These are phyloP conservation scores for Curvularia spicifera DNA, from an alignment of 2,329 filamentous ascomycete genomes.

Conservation along the genomic window DNA sequence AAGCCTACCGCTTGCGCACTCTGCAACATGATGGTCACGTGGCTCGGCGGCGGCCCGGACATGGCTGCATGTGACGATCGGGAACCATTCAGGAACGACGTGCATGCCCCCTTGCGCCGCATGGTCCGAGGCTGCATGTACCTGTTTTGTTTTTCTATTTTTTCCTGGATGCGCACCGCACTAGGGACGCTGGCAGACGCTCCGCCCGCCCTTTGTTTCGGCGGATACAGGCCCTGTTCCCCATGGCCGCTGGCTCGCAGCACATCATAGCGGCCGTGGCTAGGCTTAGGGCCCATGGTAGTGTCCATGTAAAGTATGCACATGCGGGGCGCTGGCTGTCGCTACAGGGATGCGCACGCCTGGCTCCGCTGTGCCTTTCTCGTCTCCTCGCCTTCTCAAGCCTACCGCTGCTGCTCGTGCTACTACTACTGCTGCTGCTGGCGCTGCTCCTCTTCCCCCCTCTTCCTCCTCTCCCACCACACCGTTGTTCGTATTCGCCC, in stretches of 20 bases:
- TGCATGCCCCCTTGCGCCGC: constrained; percentile 15
- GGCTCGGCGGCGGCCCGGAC: no score
- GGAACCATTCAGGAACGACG: constrained; percentile 17
- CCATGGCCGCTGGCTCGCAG: constrained; percentile 7
- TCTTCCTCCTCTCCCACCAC: not conserved
- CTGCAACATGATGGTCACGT: no score
- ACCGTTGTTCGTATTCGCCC: constrained; percentile 1
- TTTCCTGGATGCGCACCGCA: constrained; percentile 4
- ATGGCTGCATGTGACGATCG: constrained; percentile 11
- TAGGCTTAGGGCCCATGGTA: not conserved
- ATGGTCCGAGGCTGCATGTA: constrained; percentile 14
- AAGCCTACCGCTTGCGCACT: no score
- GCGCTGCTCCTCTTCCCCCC: not conserved
- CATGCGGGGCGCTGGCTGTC: constrained; percentile 20
- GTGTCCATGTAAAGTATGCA: not conserved
- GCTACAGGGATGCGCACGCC: constrained; percentile 19
- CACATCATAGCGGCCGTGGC: constrained; percentile 6
- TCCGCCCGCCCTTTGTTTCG: not conserved
- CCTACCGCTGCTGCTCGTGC: constrained; percentile 7
- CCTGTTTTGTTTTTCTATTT: not conserved
- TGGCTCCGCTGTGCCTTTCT: constrained; percentile 21
- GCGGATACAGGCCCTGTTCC: not conserved
- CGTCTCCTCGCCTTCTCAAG: constrained; percentile 26
- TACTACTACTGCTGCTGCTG: not conserved
- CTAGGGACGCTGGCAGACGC: not conserved